Evolutionary conservation across 169 alveolate genomes (phyloP).

Genomic region (Babesia gibsoni): DNA sequence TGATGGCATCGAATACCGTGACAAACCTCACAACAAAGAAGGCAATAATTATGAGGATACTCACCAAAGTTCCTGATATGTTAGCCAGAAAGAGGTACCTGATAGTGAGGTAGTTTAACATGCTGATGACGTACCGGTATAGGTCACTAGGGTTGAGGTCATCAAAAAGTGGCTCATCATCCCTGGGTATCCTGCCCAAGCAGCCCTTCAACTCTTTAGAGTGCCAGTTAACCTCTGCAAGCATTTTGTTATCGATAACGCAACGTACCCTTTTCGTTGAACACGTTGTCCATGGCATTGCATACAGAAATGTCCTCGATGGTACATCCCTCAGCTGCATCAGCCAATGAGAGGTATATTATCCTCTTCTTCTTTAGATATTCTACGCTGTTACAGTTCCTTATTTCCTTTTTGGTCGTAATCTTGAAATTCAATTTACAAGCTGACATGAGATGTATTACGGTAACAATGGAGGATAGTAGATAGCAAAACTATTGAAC

Average conservation of each 20-base stretch:
- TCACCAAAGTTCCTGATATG: slow-evolving; percentile 32
- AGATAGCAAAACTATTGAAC: too few species aligned
- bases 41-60: slow-evolving; percentile 19
- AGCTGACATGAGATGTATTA: too few species aligned
- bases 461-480: too few species aligned
- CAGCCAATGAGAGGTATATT: slow-evolving; percentile 35
- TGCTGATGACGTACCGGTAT: slow-evolving; percentile 20
- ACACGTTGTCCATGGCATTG: slow-evolving; percentile 31
- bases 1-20: slow-evolving; percentile 63
- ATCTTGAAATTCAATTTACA: slow-evolving; percentile 29
- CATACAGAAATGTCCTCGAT: slow-evolving; percentile 54
- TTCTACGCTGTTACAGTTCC: slow-evolving; percentile 51
- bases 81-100: slow-evolving; percentile 31
- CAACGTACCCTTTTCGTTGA: slow-evolving; percentile 19
- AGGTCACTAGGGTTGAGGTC: slow-evolving; percentile 48
- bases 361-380: slow-evolving; percentile 30
- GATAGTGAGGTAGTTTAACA: too few species aligned
- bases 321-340: slow-evolving; percentile 11
- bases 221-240: slow-evolving; percentile 44
- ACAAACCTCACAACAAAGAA: slow-evolving; percentile 41
- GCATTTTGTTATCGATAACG: neutral
- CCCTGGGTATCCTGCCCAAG: slow-evolving; percentile 31
- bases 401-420: slow-evolving; percentile 23
- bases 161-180: slow-evolving; percentile 30
- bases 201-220: slow-evolving; percentile 26